A percentile compares a stretch with the other conserved stretches of the same genome.
Evolutionary conservation across 768 basidiomycete species (phyloP).

Genomic region (Podaxis sp.): DNA sequence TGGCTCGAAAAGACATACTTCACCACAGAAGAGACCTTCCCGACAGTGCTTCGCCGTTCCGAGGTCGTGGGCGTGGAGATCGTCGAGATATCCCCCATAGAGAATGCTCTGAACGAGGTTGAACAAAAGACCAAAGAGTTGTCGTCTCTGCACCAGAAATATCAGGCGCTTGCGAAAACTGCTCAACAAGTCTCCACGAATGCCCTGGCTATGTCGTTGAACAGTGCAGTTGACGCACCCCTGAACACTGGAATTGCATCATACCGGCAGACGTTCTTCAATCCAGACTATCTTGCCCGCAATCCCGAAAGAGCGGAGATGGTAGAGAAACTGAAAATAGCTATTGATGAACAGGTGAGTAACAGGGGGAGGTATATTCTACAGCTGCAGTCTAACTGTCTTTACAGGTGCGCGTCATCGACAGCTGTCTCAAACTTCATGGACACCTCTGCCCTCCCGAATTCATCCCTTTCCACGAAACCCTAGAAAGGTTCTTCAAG

Average conservation of each 20-base stretch:
- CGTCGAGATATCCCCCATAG: constrained; percentile 81
- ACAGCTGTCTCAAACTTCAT: constrained; percentile 82
- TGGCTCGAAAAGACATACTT: constrained; percentile 91
- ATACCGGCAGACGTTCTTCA: constrained; percentile 78
- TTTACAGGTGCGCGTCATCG: constrained; percentile 70
- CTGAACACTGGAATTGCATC: constrained; percentile 72
- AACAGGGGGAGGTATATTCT: background rate
- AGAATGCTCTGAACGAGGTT: constrained; percentile 80
- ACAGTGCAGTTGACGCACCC: constrained; percentile 83
- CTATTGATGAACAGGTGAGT: constrained; percentile 81
- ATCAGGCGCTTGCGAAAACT: constrained; percentile 76
- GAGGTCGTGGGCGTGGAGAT: constrained; percentile 74
- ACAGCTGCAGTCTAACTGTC: background rate
- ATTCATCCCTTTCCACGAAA: constrained; percentile 91
- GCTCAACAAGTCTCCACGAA: constrained; percentile 73
- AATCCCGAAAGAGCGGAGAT: constrained; percentile 70
- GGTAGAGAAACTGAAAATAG: constrained; percentile 67
- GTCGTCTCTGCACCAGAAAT: constrained; percentile 62
- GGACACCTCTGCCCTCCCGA: constrained; percentile 78
- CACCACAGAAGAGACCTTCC: constrained; percentile 86
- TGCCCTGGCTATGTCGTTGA: constrained; percentile 81
- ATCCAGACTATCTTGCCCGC: constrained; percentile 59
- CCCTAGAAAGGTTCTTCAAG: constrained; percentile 80
- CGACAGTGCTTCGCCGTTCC: constrained; percentile 86
- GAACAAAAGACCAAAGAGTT: constrained; percentile 80